Evolutionary conservation across 164 flowering plant genomes (phyloP).

Genomic region (Cinnamomum micranthum): DNA sequence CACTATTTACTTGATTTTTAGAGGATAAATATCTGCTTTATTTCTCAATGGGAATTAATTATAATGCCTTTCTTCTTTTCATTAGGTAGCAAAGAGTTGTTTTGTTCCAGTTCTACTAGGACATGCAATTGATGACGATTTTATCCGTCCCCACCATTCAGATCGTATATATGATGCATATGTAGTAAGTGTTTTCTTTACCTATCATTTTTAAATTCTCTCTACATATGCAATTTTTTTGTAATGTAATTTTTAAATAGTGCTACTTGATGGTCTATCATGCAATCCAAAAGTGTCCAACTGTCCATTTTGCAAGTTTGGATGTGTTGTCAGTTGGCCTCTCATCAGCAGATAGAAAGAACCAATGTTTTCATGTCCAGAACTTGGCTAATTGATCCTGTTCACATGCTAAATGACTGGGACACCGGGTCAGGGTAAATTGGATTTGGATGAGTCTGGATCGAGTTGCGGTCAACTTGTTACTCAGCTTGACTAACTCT

Average conservation of each 20-base stretch:
- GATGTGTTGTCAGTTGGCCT: neutral
- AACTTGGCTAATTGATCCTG: no score
- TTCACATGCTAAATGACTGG: no score
- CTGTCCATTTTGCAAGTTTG: neutral
- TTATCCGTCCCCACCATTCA: constrained; percentile 87
- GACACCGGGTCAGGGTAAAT: no score
- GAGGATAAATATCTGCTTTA: neutral
- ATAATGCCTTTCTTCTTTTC: constrained; percentile 9
- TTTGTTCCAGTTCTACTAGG: constrained; percentile 91
- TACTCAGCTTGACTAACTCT: no score
- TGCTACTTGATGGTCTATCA: neutral
- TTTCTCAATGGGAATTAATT: neutral
- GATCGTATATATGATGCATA: constrained; percentile 78
- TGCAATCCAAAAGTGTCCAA: neutral
- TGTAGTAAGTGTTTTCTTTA: constrained; percentile 37
- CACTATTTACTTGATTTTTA: neutral
- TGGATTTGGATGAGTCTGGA: no score
- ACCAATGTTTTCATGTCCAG: no score
- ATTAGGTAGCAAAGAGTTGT: constrained; percentile 67
- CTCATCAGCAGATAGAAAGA: neutral
- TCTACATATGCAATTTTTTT: neutral
- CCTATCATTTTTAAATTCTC: neutral
- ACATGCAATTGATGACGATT: constrained; percentile 93
- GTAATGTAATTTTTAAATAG: neutral
- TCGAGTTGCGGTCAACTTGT: no score